These are phyloP conservation scores for Cetradonia linearis DNA, from an alignment of 495 filamentous ascomycete genomes.

Conservation along the genomic window DNA sequence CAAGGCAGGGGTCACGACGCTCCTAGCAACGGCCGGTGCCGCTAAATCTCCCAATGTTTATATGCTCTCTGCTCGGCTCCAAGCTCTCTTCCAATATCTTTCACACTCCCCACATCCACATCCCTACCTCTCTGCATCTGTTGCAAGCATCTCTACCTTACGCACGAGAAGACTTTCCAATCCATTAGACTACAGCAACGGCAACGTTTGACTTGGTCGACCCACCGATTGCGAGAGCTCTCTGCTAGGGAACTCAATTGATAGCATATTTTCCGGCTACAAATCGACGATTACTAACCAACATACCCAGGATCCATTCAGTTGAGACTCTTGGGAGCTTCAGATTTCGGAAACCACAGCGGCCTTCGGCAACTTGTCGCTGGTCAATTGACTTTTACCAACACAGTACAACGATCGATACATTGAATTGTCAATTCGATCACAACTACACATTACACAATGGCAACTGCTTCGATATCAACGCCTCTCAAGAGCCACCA, in stretches of 20 bases:
- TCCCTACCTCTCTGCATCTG: conserved; percentile 26
- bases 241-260: conserved; percentile 34
- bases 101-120: conserved; percentile 22
- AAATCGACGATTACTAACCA: conserved; percentile 38
- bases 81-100: conserved; percentile 16
- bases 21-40: conserved; percentile 3
- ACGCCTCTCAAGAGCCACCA: conserved; percentile 91
- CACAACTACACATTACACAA: conserved; percentile 39
- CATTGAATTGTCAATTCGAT: conserved; percentile 37
- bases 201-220: conserved; percentile 26
- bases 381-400: conserved; percentile 30
- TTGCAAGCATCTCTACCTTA: conserved; percentile 25
- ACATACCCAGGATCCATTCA: conserved; percentile 51
- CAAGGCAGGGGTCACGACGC: conserved; percentile 11
- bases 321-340: conserved; percentile 52
- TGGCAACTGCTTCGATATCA: conserved; percentile 81
- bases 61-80: conserved; percentile 4
- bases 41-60: conserved; percentile 1
- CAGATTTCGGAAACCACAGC: conserved; percentile 27
- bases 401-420: conserved; percentile 36
- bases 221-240: conserved; percentile 31
- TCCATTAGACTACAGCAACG: conserved; percentile 33
- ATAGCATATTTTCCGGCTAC: conserved; percentile 34
- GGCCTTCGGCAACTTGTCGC: conserved; percentile 24
- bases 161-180: conserved; percentile 26